A percentile compares a stretch with the other conserved stretches of the same genome.
phyloP scores from a whole-genome alignment of 371 early-diverging fungal species.

The Zychaea mexicana region DNA sequence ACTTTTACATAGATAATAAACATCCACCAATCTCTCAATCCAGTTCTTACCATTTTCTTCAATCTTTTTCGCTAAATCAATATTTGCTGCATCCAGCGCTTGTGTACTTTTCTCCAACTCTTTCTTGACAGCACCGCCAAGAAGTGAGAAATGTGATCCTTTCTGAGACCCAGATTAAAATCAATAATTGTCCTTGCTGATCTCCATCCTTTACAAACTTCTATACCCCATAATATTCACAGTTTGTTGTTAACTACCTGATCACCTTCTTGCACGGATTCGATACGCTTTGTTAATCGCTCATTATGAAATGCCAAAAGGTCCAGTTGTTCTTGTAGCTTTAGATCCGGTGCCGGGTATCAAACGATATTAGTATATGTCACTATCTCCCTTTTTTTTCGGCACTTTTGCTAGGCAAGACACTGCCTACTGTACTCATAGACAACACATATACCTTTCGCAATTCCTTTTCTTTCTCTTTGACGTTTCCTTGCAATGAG shows the following conservation, averaged over 20 bases:
- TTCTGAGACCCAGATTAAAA: slow-evolving; percentile 22
- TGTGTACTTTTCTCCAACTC: slow-evolving; percentile 59
- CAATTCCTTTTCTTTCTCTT: slow-evolving; percentile 69
- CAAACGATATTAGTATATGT: too few relatives aligned
- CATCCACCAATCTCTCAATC: background rate
- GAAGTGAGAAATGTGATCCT: slow-evolving; percentile 49
- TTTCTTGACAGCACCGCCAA: slow-evolving; percentile 64
- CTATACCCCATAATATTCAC: background rate
- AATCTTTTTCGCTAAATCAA: slow-evolving; percentile 60
- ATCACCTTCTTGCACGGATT: slow-evolving; percentile 58
- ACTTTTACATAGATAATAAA: too few relatives aligned
- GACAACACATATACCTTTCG: slow-evolving; percentile 45
- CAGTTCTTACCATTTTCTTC: slow-evolving; percentile 58
- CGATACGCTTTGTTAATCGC: slow-evolving; percentile 66
- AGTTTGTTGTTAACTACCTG: too few relatives aligned
- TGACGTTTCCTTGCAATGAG: slow-evolving; percentile 58
- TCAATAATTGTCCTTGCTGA: background rate
- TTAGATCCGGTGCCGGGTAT: too few relatives aligned
- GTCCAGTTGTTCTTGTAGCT: slow-evolving; percentile 64
- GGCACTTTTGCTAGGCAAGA: too few relatives aligned
- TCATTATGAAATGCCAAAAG: slow-evolving; percentile 67
- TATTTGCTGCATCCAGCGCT: slow-evolving; percentile 54
- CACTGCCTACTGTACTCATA: too few relatives aligned
- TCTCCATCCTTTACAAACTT: background rate
- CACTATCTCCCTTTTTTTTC: too few relatives aligned